A percentile compares a stretch with the other conserved stretches of the same genome.
These are phyloP conservation scores for Calonectria pauciramosa DNA, from an alignment of 2,329 filamentous ascomycete genomes.

Conservation along the genomic window DNA sequence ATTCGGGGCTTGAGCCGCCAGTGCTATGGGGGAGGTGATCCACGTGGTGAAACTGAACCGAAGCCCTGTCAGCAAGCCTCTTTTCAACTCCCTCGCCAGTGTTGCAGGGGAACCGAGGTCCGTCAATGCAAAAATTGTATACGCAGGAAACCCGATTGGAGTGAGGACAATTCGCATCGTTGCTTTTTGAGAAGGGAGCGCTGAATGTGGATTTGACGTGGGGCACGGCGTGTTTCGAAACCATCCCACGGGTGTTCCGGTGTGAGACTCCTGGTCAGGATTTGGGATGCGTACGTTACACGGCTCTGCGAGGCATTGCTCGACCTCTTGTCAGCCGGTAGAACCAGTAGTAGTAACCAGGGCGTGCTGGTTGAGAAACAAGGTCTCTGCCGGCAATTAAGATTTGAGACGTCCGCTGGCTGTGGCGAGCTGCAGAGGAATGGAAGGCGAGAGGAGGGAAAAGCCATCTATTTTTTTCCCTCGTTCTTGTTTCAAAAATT, in stretches of 20 bases:
- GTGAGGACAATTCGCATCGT: neutral
- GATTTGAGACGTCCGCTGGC: constrained; percentile 32
- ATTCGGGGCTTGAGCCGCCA: constrained; percentile 41
- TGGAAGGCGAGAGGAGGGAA: constrained; percentile 16
- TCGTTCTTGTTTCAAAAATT: constrained; percentile 28
- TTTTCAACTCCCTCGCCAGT: constrained; percentile 24
- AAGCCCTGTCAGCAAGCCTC: constrained; percentile 22
- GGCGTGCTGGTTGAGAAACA: neutral
- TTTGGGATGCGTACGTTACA: constrained; percentile 33
- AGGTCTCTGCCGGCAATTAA: constrained; percentile 7
- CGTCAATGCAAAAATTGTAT: constrained; percentile 23
- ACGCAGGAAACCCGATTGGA: constrained; percentile 6
- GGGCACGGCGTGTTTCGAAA: constrained; percentile 27
- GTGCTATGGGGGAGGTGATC: constrained; percentile 34
- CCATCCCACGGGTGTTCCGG: constrained; percentile 31
- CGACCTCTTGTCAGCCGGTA: constrained; percentile 22
- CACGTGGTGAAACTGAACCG: constrained; percentile 44
- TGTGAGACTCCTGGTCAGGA: constrained; percentile 26
- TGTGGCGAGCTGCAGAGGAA: constrained; percentile 34
- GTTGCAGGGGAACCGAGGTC: constrained; percentile 23
- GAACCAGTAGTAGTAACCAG: constrained; percentile 15
- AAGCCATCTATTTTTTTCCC: constrained; percentile 20
- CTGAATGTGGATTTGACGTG: constrained; percentile 16
- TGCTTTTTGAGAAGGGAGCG: constrained; percentile 12
- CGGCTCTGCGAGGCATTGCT: constrained; percentile 20